Conservation (phyloP, 805 yeast species). For the Myxozyma neotropica region DNA sequence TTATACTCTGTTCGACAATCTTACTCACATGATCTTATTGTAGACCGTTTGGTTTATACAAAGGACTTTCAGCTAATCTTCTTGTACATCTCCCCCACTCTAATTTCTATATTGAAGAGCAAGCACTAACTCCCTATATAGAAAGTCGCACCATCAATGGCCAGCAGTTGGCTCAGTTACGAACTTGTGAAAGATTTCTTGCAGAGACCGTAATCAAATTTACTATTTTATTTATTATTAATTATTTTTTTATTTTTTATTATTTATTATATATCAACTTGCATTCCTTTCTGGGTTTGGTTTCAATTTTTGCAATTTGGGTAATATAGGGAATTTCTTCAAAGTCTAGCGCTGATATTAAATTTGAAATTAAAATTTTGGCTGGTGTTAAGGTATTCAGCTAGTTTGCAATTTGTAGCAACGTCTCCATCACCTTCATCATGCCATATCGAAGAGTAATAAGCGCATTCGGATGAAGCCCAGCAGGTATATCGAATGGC, state of each 20-base stretch:
- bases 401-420: too few species aligned
- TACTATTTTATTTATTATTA: not conserved
- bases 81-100: constrained; percentile 19
- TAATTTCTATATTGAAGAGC: not conserved
- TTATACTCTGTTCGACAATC: constrained; percentile 76
- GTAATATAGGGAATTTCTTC: not conserved
- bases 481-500: too few species aligned
- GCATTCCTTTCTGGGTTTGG: constrained; percentile 4
- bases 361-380: too few species aligned
- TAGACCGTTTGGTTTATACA: constrained; percentile 64
- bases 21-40: constrained; percentile 62
- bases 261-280: not conserved
- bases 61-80: constrained; percentile 49
- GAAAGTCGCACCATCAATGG: constrained; percentile 94
- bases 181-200: constrained; percentile 62
- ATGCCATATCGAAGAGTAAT: too few species aligned
- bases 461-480: too few species aligned
- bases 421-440: too few species aligned
- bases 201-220: not conserved
- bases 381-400: too few species aligned
- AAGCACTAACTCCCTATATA: constrained; percentile 46
- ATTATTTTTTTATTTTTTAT: not conserved
- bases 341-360: not conserved
- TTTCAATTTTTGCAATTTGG: not conserved
- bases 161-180: constrained; percentile 89